A percentile compares a stretch with the other conserved stretches of the same genome.
Evolutionary conservation across 305 asterid genomes (phyloP).

Genomic region (Salvia sclarea): DNA sequence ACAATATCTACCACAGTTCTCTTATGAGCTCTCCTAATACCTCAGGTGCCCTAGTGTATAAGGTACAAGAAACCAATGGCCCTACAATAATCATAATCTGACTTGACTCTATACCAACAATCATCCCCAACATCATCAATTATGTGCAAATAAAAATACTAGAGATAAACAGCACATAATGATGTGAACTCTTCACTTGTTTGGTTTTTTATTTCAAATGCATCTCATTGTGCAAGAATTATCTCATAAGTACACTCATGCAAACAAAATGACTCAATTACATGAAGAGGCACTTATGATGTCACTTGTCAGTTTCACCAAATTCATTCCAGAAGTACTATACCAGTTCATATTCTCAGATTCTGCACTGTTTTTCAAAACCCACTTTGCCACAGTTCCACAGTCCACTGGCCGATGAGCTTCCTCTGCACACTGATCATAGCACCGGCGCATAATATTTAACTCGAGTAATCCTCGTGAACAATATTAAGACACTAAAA

Average conservation of each 20-base stretch:
- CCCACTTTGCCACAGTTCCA: slow-evolving; percentile 83
- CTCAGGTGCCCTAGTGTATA: slow-evolving; percentile 1
- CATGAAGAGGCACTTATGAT: background rate
- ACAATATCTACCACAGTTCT: background rate
- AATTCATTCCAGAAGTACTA: slow-evolving; percentile 16
- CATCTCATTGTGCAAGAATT: background rate
- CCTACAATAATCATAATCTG: background rate
- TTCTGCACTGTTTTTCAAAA: slow-evolving; percentile 86
- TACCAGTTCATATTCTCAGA: slow-evolving; percentile 97
- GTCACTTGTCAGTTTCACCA: slow-evolving; percentile 1
- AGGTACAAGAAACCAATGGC: slow-evolving; percentile 15
- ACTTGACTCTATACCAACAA: background rate
- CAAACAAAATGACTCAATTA: background rate
- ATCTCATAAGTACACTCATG: background rate
- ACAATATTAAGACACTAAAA: slow-evolving; percentile 18
- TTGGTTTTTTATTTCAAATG: background rate
- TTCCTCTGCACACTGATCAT: slow-evolving; percentile 81
- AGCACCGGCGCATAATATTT: slow-evolving; percentile 30
- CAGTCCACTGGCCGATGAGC: slow-evolving; percentile 98
- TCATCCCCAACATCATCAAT: slow-evolving; percentile 5
- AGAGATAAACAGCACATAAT: background rate
- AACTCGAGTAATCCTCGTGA: slow-evolving; percentile 20
- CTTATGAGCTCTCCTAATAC: slow-evolving; percentile 9
- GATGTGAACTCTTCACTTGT: background rate
- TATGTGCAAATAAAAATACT: background rate